A percentile compares a stretch with the other conserved stretches of the same genome.
Evolutionary conservation across 305 asterid genomes (phyloP).

Genomic region (Fraxinus ornus): DNA sequence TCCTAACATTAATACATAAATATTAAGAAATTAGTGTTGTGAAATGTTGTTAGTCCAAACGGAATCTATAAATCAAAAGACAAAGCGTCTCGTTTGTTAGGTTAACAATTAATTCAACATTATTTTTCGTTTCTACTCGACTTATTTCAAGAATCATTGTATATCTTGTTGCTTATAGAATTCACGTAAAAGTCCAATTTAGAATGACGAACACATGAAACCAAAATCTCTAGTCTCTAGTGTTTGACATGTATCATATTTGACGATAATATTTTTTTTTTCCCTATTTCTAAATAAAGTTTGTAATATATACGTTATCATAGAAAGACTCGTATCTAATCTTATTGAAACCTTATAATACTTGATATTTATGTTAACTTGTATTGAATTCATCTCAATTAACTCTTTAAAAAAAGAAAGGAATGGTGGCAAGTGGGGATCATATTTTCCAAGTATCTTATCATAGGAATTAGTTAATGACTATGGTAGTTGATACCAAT

Average conservation of each 20-base stretch:
- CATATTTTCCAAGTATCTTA: slow-evolving; percentile 12
- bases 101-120: slow-evolving; percentile 23
- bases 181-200: neutral
- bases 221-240: no score
- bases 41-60: slow-evolving; percentile 52
- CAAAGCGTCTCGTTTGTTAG: slow-evolving; percentile 30
- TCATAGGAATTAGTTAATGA: slow-evolving; percentile 15
- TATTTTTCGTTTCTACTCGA: slow-evolving; percentile 26
- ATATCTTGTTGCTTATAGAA: neutral
- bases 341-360: neutral
- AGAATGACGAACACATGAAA: neutral
- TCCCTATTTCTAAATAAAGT: no score
- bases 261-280: no score
- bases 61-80: slow-evolving; percentile 44
- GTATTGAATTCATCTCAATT: neutral
- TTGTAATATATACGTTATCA: neutral
- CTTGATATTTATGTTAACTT: neutral
- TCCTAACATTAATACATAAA: slow-evolving; percentile 7
- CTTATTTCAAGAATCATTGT: slow-evolving; percentile 25
- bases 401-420: neutral
- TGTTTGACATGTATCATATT: neutral
- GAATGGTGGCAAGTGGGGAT: slow-evolving; percentile 22
- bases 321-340: neutral
- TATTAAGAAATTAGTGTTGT: slow-evolving; percentile 35
- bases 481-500: slow-evolving; percentile 26